Evolutionary conservation across 306 rosid species (phyloP).

Genomic region (Pterocarpus santalinus): DNA sequence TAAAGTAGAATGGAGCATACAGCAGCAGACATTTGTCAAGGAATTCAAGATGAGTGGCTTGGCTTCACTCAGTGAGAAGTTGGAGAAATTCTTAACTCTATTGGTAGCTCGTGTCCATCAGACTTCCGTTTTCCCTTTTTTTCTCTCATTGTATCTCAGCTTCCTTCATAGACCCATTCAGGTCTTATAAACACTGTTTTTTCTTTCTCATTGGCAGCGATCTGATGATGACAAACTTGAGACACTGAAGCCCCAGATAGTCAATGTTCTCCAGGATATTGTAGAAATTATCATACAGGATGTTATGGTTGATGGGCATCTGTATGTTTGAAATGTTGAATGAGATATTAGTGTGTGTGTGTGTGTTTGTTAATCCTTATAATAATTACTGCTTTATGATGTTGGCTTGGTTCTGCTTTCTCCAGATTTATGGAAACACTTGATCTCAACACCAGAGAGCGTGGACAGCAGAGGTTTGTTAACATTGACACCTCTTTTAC

Average conservation of each 20-base stretch:
- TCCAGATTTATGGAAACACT: slow-evolving; percentile 61
- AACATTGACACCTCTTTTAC: slow-evolving; percentile 53
- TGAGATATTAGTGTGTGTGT: slow-evolving; percentile 18
- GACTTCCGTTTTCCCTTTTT: neutral
- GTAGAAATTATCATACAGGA: slow-evolving; percentile 90
- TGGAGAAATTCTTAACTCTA: slow-evolving; percentile 82
- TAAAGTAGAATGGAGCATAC: slow-evolving; percentile 58
- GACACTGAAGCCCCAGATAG: slow-evolving; percentile 60
- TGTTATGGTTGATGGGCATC: slow-evolving; percentile 74
- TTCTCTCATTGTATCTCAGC: slow-evolving; percentile 15
- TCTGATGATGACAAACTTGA: slow-evolving; percentile 51
- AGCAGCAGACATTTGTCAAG: slow-evolving; percentile 50
- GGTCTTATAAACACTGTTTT: slow-evolving; percentile 36
- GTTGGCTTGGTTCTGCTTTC: slow-evolving; percentile 45
- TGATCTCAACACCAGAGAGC: slow-evolving; percentile 47
- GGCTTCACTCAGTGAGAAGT: slow-evolving; percentile 82
- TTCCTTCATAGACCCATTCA: slow-evolving; percentile 24
- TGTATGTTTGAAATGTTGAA: slow-evolving; percentile 62
- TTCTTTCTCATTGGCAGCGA: slow-evolving; percentile 62
- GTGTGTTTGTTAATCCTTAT: neutral
- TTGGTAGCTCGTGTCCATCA: slow-evolving; percentile 61
- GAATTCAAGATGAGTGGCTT: slow-evolving; percentile 83
- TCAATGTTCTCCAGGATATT: slow-evolving; percentile 93
- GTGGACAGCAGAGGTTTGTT: slow-evolving; percentile 80
- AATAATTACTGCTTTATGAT: slow-evolving; percentile 43